A percentile compares a stretch with the other conserved stretches of the same genome.
phyloP scores from a whole-genome alignment of 306 rosid species.

The Malus fusca region DNA sequence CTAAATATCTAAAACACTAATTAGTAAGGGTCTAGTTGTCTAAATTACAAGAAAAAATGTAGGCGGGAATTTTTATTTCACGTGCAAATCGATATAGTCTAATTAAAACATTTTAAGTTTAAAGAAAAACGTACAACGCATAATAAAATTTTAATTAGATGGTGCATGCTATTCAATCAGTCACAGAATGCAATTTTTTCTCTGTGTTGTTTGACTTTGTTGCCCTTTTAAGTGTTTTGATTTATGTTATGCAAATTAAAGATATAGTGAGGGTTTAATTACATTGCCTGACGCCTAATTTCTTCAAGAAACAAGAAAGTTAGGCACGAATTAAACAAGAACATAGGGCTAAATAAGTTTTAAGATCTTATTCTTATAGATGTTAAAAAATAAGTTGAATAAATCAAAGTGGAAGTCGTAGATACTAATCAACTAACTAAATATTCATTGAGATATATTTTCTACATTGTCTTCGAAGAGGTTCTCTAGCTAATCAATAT shows the following conservation, averaged over 20 bases:
- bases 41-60: neutral
- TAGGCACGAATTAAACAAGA: neutral
- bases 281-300: neutral
- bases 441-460: too few species aligned
- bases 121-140: too few species aligned
- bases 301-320: neutral
- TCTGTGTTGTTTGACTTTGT: too few species aligned
- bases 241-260: too few species aligned
- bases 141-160: too few species aligned
- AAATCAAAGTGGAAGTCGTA: neutral
- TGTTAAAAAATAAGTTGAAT: neutral
- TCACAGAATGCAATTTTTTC: too few species aligned
- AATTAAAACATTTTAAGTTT: neutral
- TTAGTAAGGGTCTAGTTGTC: neutral
- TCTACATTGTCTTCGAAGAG: too few species aligned
- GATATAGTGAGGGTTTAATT: neutral
- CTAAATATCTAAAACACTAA: too few species aligned
- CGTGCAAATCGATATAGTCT: too few species aligned
- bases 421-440: too few species aligned
- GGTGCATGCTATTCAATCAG: neutral
- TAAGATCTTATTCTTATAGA: neutral
- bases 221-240: too few species aligned
- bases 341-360: neutral
- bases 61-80: neutral
- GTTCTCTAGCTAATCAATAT: too few species aligned